Evolutionary conservation across 2,329 filamentous ascomycete species (phyloP), one percentile per base, ranked within the genome.

Genomic region (Truncatella angustata): DNA sequence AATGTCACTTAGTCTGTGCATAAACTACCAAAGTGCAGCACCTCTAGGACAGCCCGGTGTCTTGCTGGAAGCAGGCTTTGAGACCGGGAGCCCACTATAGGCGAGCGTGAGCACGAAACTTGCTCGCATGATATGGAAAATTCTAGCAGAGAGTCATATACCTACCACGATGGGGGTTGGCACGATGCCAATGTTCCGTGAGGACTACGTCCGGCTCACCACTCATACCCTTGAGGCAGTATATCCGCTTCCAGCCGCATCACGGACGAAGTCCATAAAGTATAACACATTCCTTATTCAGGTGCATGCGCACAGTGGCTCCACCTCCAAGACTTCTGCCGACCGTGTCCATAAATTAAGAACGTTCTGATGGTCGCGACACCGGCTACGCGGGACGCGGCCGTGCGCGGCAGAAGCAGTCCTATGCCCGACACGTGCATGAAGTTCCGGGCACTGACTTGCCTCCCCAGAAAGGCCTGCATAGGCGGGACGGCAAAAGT

Each of bases 401-500:
- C 23, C 12, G 40, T 44, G 21, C 21, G 40, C 20, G 12, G 21
- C 11, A 44, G 21, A 44, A 21, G 40, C 21, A 20, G 16, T n/a
- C 28, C 28, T 14, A 32, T 32, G 28, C 14, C 28, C 28, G 7
- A 32, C n/a, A 32, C 28, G 7, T 32, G 28, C 28, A 32, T 32
- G 28, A 32, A 32, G 28, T 7, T 32, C 14, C 14, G 37, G 6
- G 14, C 40, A 44, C 12, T 44, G 40, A 44, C 40, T 23, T 44
- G 40, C 40, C 40, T 44, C 40, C 21, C 40, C 40, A 24, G 40
- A 44, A 20, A n/a, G 28, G 16, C 40, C 23, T 44, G 40, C 40
- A 44, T 44, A 44, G 28, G 24, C 40, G 40, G 40, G 4, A 44
- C 40, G 21, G 5, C 18, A 12, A 12, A 43, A 14, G 40, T 14